phyloP scores from a whole-genome alignment of 805 yeast species.

The Candida andamanensis region DNA sequence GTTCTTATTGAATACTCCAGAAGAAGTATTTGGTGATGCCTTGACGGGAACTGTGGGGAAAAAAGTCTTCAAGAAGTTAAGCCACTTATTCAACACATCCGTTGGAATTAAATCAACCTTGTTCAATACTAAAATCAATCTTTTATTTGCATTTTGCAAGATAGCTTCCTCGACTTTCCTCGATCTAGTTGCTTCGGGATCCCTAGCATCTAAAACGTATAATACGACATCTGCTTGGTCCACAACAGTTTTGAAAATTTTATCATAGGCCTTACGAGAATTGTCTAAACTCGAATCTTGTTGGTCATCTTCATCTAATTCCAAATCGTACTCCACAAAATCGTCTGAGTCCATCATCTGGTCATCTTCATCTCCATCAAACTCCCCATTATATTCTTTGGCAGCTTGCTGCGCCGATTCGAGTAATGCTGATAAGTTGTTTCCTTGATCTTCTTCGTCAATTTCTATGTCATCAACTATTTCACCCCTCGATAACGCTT shows the following conservation, averaged over 20 bases:
- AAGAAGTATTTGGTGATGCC: conserved; percentile 72
- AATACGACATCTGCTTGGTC: conserved; percentile 87
- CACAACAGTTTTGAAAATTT: conserved; percentile 87
- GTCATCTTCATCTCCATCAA: conserved; percentile 25
- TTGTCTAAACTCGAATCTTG: conserved; percentile 53
- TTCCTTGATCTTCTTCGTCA: conserved; percentile 31
- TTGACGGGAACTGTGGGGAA: conserved; percentile 92
- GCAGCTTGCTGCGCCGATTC: conserved; percentile 92
- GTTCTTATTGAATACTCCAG: conserved; percentile 65
- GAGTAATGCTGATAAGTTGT: conserved; percentile 74
- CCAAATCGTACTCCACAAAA: conserved; percentile 32
- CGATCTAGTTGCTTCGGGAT: conserved; percentile 93
- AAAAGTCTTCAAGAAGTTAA: conserved; percentile 65
- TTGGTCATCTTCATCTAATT: conserved; percentile 20
- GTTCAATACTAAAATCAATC: conserved; percentile 80
- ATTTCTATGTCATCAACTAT: conserved; percentile 31
- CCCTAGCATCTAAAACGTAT: conserved; percentile 95
- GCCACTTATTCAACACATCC: conserved; percentile 77
- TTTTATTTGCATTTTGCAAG: conserved; percentile 70
- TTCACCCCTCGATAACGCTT: conserved; percentile 35
- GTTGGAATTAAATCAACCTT: conserved; percentile 93
- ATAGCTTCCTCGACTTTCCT: conserved; percentile 88
- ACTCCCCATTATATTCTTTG: conserved; percentile 59
- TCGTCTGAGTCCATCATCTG: conserved; percentile 29
- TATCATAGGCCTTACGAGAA: conserved; percentile 88